These are phyloP conservation scores for Brettanomyces anomalus DNA, from an alignment of 805 yeast genomes.

Conservation along the genomic window DNA sequence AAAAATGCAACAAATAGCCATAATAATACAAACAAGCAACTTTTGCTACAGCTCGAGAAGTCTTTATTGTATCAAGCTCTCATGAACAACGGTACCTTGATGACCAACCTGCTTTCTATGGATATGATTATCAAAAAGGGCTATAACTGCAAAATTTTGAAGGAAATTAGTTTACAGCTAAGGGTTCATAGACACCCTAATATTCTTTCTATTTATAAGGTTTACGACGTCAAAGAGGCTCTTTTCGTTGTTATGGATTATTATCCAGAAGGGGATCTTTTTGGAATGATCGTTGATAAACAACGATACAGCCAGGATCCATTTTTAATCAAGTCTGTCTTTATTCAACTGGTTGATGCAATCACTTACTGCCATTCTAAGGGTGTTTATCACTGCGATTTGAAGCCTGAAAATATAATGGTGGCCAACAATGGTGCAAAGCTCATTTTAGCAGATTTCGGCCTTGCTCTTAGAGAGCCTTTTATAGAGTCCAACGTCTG, in stretches of 20 bases:
- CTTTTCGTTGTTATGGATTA: constrained; percentile 79
- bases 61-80: constrained; percentile 17
- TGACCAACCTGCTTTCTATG: constrained; percentile 26
- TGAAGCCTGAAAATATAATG: constrained; percentile 90
- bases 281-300: constrained; percentile 73
- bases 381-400: constrained; percentile 87
- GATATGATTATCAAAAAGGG: constrained; percentile 28
- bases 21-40: constrained; percentile 20
- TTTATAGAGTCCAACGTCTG: constrained; percentile 61
- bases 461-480: constrained; percentile 62
- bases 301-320: constrained; percentile 51
- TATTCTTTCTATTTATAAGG: constrained; percentile 66
- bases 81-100: constrained; percentile 18
- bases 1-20: constrained; percentile 8
- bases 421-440: constrained; percentile 48
- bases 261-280: constrained; percentile 77
- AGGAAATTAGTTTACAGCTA: constrained; percentile 68
- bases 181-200: constrained; percentile 73
- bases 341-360: constrained; percentile 74
- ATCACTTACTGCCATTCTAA: constrained; percentile 72
- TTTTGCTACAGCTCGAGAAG: constrained; percentile 21
- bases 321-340: constrained; percentile 43
- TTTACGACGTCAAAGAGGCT: constrained; percentile 50
- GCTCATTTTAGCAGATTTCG: constrained; percentile 77
- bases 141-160: constrained; percentile 32